These are phyloP conservation scores for Colletotrichum nymphaeae DNA, from an alignment of 2,329 filamentous ascomycete species.

Conservation along the genomic window DNA sequence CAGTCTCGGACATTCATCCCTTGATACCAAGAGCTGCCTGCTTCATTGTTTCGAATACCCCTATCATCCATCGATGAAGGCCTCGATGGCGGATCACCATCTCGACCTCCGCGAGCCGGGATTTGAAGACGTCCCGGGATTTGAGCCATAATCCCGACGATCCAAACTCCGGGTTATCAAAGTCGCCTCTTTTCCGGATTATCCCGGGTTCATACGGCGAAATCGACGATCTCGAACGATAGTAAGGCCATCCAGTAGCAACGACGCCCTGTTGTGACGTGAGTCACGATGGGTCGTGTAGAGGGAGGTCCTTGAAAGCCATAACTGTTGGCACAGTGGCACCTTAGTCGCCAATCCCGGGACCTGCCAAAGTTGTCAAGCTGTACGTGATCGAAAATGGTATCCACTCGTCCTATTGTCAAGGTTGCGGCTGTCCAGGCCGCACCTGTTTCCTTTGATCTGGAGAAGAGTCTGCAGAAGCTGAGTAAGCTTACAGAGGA, in stretches of 20 bases:
- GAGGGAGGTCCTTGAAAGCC: conserved; percentile 7
- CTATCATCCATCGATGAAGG: neutral
- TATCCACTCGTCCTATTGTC: conserved; percentile 39
- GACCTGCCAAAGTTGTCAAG: neutral
- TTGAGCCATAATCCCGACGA: conserved; percentile 20
- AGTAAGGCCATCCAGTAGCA: neutral
- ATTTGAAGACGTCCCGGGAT: conserved; percentile 39
- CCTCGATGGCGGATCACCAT: neutral
- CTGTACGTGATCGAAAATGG: conserved; percentile 2
- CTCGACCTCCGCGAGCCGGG: conserved; percentile 7
- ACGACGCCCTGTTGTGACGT: neutral
- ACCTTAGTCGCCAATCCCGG: neutral
- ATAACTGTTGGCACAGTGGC: neutral
- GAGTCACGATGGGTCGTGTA: neutral
- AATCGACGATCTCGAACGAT: conserved; percentile 1
- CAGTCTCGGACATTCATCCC: neutral
- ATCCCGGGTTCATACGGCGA: neutral
- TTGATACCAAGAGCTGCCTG: neutral
- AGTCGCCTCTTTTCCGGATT: neutral
- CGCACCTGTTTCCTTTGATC: conserved; percentile 52
- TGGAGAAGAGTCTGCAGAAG: conserved; percentile 49
- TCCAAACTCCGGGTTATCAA: neutral
- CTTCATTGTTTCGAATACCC: neutral
- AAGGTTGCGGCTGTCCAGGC: conserved; percentile 54
- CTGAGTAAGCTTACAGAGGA: conserved; percentile 46